These are phyloP conservation scores for Candida loeiensis DNA, from an alignment of 805 yeast genomes.

Conservation along the genomic window DNA sequence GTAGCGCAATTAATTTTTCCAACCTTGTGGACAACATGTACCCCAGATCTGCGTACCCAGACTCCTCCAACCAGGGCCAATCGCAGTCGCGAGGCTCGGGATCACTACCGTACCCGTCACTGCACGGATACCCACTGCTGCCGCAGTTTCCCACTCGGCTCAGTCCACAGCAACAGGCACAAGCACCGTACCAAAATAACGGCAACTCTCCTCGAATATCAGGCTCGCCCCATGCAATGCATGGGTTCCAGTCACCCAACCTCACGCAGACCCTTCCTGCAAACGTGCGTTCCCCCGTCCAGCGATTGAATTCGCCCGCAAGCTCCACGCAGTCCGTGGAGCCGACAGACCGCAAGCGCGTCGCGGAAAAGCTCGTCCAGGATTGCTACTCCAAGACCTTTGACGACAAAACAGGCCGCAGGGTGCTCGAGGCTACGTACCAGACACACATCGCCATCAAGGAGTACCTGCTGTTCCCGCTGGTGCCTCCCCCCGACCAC, in stretches of 20 bases:
- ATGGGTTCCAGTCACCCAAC: slow-evolving; percentile 1
- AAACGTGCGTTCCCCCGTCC: background rate
- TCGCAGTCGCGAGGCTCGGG: background rate
- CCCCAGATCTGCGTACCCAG: slow-evolving; percentile 3
- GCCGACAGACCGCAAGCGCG: slow-evolving; percentile 8
- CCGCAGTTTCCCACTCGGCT: slow-evolving; percentile 1
- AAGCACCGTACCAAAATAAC: background rate
- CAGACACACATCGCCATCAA: slow-evolving; percentile 72
- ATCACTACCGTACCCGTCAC: slow-evolving; percentile 1
- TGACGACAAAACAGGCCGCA: slow-evolving; percentile 20
- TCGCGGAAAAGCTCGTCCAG: slow-evolving; percentile 30
- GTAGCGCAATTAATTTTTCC: background rate
- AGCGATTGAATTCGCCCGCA: slow-evolving; percentile 1
- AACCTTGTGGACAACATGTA: background rate
- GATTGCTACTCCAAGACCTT: slow-evolving; percentile 38
- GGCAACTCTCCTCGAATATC: background rate
- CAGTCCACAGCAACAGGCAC: slow-evolving; percentile 1
- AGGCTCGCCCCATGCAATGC: background rate
- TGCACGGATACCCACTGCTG: background rate
- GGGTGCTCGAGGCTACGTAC: slow-evolving; percentile 41
- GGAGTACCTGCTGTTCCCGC: slow-evolving; percentile 71
- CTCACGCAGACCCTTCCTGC: background rate
- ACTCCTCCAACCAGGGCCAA: background rate
- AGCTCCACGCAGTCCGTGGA: slow-evolving; percentile 1
- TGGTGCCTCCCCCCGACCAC: slow-evolving; percentile 61